phyloP scores from a whole-genome alignment of 306 rosid genomes.

The Lathyrus aphaca region DNA sequence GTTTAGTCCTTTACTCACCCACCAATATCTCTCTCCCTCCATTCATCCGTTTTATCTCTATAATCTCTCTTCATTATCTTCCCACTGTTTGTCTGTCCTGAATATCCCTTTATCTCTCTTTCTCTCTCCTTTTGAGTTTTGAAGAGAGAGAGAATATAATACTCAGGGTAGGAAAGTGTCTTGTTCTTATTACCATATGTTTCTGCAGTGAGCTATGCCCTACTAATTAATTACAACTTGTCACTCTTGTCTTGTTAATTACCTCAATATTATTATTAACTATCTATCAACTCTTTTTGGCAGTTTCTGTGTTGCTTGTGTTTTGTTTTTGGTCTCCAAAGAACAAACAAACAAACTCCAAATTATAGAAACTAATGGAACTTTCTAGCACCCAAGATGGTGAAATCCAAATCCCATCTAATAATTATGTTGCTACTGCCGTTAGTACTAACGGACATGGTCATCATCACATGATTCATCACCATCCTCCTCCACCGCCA shows the following conservation, averaged over 20 bases:
- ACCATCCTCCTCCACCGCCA: constrained; percentile 38
- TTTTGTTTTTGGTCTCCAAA: constrained; percentile 6
- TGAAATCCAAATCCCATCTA: constrained; percentile 61
- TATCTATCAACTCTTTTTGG: neutral
- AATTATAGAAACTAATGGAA: constrained; percentile 48
- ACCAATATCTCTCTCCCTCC: constrained; percentile 31
- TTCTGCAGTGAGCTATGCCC: neutral
- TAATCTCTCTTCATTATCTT: neutral
- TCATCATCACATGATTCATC: constrained; percentile 48
- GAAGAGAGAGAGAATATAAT: constrained; percentile 42
- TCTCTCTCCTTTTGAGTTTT: constrained; percentile 34
- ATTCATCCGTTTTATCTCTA: neutral
- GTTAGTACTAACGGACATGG: constrained; percentile 27
- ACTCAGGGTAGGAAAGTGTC: constrained; percentile 38
- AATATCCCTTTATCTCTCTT: neutral
- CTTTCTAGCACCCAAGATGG: constrained; percentile 54
- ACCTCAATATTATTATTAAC: neutral
- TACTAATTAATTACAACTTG: constrained; percentile 11
- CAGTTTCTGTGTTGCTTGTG: neutral
- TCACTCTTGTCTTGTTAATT: neutral
- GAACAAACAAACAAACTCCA: neutral
- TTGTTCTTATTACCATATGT: constrained; percentile 28
- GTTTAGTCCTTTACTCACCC: constrained; percentile 62
- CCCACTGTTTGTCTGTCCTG: neutral
- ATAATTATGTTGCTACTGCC: constrained; percentile 25